Percentiles rank a stretch among this genome's conserved stretches.
These are phyloP conservation scores for Laetiporus sulphureus DNA, from an alignment of 1,284 basidiomycete genomes.

Conservation along the genomic window DNA sequence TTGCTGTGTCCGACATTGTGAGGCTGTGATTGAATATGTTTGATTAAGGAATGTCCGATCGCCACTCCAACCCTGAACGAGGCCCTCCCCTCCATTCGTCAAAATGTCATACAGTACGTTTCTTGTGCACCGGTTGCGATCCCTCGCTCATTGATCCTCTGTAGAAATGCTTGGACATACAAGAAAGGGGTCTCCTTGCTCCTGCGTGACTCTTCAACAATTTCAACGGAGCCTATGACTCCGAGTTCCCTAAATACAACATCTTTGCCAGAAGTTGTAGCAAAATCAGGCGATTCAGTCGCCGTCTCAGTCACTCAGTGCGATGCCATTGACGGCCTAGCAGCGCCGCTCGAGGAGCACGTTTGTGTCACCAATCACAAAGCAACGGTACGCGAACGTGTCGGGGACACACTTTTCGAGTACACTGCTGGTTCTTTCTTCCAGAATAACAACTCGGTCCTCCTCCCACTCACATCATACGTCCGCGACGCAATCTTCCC, in stretches of 20 bases:
- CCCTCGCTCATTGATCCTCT: background rate
- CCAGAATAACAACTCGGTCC: slow-evolving; percentile 96
- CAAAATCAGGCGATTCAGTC: too few species aligned
- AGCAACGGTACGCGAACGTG: slow-evolving; percentile 76
- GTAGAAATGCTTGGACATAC: slow-evolving; percentile 75
- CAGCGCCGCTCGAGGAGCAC: slow-evolving; percentile 38
- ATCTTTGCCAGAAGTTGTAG: too few species aligned
- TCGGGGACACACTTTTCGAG: slow-evolving; percentile 79
- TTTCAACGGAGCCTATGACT: slow-evolving; percentile 3
- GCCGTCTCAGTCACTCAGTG: background rate
- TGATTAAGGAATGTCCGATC: slow-evolving; percentile 84
- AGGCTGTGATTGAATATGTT: background rate
- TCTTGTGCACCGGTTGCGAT: background rate
- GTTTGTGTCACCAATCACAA: slow-evolving; percentile 84
- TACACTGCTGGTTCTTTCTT: slow-evolving; percentile 91
- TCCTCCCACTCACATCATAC: slow-evolving; percentile 78
- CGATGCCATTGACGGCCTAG: background rate
- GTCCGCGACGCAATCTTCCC: slow-evolving; percentile 71
- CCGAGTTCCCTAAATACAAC: too few species aligned
- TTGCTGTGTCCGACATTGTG: slow-evolving; percentile 1
- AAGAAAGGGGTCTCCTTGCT: slow-evolving; percentile 89
- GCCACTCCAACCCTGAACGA: slow-evolving; percentile 80
- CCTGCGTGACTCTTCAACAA: slow-evolving; percentile 77
- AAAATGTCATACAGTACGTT: slow-evolving; percentile 64
- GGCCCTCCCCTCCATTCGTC: slow-evolving; percentile 56